phyloP scores from a whole-genome alignment of 202 grass and related monocot genomes.

The Eragrostis tef region DNA sequence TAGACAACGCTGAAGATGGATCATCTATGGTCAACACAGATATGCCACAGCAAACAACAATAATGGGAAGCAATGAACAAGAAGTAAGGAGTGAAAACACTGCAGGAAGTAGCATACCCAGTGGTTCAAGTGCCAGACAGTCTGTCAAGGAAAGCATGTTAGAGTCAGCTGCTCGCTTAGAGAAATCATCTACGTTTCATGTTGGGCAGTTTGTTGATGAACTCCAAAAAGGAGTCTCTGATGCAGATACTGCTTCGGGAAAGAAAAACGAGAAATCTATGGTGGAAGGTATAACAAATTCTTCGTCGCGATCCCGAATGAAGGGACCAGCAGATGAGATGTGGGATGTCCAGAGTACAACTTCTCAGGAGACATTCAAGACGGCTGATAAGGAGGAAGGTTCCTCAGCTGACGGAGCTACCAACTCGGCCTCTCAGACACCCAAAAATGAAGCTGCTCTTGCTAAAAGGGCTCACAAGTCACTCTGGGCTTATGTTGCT shows the following conservation, averaged over 20 bases:
- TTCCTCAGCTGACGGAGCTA: slow-evolving; percentile 48
- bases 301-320: slow-evolving; percentile 59
- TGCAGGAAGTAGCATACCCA: slow-evolving; percentile 45
- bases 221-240: slow-evolving; percentile 55
- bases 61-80: slow-evolving; percentile 41
- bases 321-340: slow-evolving; percentile 78
- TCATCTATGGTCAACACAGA: slow-evolving; percentile 41
- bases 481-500: slow-evolving; percentile 87
- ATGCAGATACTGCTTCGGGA: slow-evolving; percentile 42
- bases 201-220: slow-evolving; percentile 77
- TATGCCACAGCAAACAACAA: slow-evolving; percentile 7
- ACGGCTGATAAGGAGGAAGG: slow-evolving; percentile 56
- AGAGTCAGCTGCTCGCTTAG: slow-evolving; percentile 78
- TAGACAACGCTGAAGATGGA: slow-evolving; percentile 27
- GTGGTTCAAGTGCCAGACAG: slow-evolving; percentile 48
- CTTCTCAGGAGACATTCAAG: slow-evolving; percentile 70
- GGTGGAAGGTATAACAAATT: slow-evolving; percentile 53
- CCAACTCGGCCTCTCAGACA: slow-evolving; percentile 52
- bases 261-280: slow-evolving; percentile 51
- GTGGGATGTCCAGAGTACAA: slow-evolving; percentile 63
- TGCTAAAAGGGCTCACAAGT: slow-evolving; percentile 63
- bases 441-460: slow-evolving; percentile 62
- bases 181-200: slow-evolving; percentile 74
- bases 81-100: slow-evolving; percentile 46
- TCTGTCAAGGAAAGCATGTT: slow-evolving; percentile 61